Evolutionary conservation across 768 basidiomycete species (phyloP), one percentile per base, ranked within the genome.

Genomic region (Cubamyces sp.): DNA sequence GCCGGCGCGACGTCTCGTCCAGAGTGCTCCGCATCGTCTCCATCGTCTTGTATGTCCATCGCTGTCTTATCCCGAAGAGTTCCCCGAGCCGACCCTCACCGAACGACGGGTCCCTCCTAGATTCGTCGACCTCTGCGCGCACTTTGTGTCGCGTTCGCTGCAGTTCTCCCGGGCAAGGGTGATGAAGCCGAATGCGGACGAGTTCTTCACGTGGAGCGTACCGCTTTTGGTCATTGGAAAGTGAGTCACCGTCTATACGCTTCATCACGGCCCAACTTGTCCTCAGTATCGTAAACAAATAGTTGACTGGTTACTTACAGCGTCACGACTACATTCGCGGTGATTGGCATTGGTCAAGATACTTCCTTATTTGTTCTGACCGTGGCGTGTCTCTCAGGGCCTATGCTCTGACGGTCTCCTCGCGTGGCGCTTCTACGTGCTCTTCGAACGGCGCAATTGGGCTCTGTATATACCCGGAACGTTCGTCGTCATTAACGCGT

Each of bases 361-460:
- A 5, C n/a, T 42, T 19, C 16, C 6, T 53, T n/a, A 8, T 30
- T 3, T 8, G 4, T 3, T 30, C 8, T 30, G 28, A 30, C 8
- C 28, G 4, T 30, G 28, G 8, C 28, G 3, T 30, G 28, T 8
- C 8, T 30, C 28, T 30, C 45, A 71, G 69, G 68, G 64, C 6
- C 45, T 68, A 26, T 60, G 68, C 8, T 68, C 67, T 6, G 69
- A 71, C 60, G 64, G 69, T 14, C 61, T 68, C n/a, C 40, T 71
- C 7, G 70, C 61, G 4, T 71, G 68, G 66, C 65, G 70, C 16
- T 70, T 71, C 60, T 68, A 66, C 37, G 34, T 70, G 37, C 53
- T 71, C n/a, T 71, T 53, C 52, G 51, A 43, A 1, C 61, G 41
- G 28, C 14, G 50, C 26, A 68, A 53, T 12, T 71, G 70, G 70